Conservation (phyloP, 495 filamentous ascomycete species). For the Bacidia rubella region DNA sequence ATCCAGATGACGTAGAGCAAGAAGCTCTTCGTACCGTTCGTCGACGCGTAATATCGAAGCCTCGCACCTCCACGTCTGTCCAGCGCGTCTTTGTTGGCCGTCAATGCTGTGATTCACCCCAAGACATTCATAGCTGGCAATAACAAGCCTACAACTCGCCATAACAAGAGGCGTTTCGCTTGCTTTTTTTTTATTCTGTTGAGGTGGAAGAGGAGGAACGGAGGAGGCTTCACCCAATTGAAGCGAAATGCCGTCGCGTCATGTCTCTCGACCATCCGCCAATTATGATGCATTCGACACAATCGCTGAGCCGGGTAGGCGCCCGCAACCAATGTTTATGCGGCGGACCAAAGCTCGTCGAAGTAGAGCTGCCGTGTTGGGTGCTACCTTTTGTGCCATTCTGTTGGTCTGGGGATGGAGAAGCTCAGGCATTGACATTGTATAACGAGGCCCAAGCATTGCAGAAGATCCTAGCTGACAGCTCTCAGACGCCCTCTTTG, state of each 20-base stretch:
- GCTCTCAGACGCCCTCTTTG: constrained; percentile 8
- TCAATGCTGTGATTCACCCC: too few species aligned
- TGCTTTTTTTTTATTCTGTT: not conserved
- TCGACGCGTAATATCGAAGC: not conserved
- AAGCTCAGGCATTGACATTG: constrained; percentile 14
- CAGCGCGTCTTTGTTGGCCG: too few species aligned
- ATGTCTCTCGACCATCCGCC: constrained; percentile 6
- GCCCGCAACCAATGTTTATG: constrained; percentile 16
- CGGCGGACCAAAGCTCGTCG: constrained; percentile 17
- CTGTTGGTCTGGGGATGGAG: constrained; percentile 15
- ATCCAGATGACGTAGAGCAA: constrained; percentile 5
- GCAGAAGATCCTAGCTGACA: not conserved
- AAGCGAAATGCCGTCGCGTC: not conserved
- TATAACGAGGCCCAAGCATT: not conserved
- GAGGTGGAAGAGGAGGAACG: not conserved
- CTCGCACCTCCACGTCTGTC: too few species aligned
- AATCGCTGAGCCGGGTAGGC: constrained; percentile 14
- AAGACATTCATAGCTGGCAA: not conserved
- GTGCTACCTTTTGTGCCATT: constrained; percentile 9
- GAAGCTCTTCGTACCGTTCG: not conserved
- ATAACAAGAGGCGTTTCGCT: too few species aligned
- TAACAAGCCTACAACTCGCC: too few species aligned
- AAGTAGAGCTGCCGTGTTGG: constrained; percentile 8
- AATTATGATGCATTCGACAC: constrained; percentile 15
- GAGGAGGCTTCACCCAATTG: not conserved